A percentile compares a stretch with the other conserved stretches of the same genome.
phyloP scores from a whole-genome alignment of 345 rosid species.

The Hibiscus mutabilis region DNA sequence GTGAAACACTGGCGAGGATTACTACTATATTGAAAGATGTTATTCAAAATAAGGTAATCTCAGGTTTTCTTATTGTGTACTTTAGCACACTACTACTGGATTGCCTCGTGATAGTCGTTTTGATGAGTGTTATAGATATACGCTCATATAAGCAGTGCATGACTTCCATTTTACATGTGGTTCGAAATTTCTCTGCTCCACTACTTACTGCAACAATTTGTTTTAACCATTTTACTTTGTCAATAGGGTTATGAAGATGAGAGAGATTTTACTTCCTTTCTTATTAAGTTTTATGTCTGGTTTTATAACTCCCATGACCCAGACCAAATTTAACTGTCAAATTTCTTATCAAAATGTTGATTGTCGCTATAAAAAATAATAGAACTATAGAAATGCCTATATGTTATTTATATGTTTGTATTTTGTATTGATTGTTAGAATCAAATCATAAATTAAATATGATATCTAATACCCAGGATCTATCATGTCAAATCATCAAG shows the following conservation, averaged over 20 bases:
- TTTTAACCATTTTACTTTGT: no score
- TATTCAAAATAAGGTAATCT: constrained; percentile 88
- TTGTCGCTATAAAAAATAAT: neutral
- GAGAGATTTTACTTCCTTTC: no score
- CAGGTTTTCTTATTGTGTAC: neutral
- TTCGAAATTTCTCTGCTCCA: neutral
- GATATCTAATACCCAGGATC: no score
- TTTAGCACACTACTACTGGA: neutral
- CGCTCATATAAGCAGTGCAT: neutral
- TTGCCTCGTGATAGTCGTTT: neutral
- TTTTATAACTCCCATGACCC: neutral
- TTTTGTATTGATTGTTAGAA: no score
- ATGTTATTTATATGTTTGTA: no score
- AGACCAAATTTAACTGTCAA: neutral
- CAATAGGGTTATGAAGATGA: no score
- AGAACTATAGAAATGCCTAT: neutral
- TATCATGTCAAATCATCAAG: no score
- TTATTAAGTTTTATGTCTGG: constrained; percentile 22
- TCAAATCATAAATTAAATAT: no score
- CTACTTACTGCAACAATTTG: neutral
- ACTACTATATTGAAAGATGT: constrained; percentile 89
- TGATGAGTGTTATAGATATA: neutral
- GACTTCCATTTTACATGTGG: neutral
- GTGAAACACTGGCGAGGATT: constrained; percentile 79
- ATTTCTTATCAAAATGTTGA: neutral